These are phyloP conservation scores for Cryptococcus floricola DNA, from an alignment of 1,284 basidiomycete species.

Conservation along the genomic window DNA sequence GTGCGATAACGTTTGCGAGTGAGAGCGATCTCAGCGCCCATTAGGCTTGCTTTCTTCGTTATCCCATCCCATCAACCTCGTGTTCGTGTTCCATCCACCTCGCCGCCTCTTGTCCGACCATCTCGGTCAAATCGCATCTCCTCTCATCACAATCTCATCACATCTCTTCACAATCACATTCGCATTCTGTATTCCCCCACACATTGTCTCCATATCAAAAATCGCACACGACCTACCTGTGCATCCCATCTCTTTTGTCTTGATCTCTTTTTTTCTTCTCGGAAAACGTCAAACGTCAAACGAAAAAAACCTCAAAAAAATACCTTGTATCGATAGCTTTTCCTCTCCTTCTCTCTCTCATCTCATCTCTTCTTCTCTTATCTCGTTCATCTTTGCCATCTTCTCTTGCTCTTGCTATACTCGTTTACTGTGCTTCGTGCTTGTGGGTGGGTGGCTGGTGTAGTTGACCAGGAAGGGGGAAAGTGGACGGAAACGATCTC, in stretches of 20 bases:
- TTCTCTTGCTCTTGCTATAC: no score
- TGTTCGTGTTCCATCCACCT: no score
- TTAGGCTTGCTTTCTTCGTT: not conserved
- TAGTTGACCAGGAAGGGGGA: not conserved
- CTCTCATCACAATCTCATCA: not conserved
- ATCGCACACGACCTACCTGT: not conserved
- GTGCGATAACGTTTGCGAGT: conserved; percentile 46
- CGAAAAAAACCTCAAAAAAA: not conserved
- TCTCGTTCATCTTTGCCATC: no score
- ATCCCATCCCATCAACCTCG: not conserved
- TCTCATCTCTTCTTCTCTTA: no score
- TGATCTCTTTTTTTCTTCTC: not conserved
- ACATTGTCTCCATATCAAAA: no score
- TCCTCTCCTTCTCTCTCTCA: no score
- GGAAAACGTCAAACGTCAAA: no score
- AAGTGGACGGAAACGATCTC: not conserved
- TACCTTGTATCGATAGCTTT: not conserved
- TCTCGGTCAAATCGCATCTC: not conserved
- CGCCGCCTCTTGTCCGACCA: not conserved
- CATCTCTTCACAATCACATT: no score
- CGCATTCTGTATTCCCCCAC: not conserved
- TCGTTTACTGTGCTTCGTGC: no score
- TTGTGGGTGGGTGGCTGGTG: no score
- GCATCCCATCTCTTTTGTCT: not conserved
- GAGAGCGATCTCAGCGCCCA: conserved; percentile 24